phyloP scores from a whole-genome alignment of 129 eudicot genomes.

The Lactuca sativa region DNA sequence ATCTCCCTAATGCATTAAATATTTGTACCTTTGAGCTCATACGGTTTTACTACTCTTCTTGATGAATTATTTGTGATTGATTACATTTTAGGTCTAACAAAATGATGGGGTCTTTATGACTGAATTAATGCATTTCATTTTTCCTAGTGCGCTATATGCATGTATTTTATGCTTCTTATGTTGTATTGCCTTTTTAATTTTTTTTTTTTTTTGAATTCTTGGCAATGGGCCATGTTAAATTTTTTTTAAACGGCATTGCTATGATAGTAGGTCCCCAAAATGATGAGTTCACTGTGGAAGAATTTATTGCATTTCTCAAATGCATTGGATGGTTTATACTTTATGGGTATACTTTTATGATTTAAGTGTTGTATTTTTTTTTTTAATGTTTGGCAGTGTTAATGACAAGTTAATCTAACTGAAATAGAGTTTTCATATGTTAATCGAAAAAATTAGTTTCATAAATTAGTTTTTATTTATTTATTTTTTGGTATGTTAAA shows the following conservation, averaged over 20 bases:
- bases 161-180: slow-evolving; percentile 22
- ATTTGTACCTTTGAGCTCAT: slow-evolving; percentile 18
- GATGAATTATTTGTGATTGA: background rate
- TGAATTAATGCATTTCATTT: slow-evolving; percentile 23
- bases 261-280: slow-evolving; percentile 10
- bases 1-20: slow-evolving; percentile 12
- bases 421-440: no score
- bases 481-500: background rate
- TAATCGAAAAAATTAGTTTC: no score
- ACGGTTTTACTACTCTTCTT: slow-evolving; percentile 5
- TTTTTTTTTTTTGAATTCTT: background rate
- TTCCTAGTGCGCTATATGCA: slow-evolving; percentile 16
- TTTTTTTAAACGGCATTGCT: no score
- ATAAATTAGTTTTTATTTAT: background rate
- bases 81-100: slow-evolving; percentile 29
- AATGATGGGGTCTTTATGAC: slow-evolving; percentile 21
- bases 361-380: background rate
- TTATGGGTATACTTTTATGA: slow-evolving; percentile 5
- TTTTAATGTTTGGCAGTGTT: no score
- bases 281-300: slow-evolving; percentile 13
- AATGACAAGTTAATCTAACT: no score
- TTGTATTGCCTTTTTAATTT: slow-evolving; percentile 10
- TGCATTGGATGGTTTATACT: slow-evolving; percentile 15
- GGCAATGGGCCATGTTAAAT: background rate
- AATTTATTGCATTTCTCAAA: slow-evolving; percentile 13